Evolutionary conservation across 202 grass and related monocot species (phyloP).

Genomic region (Zoysia matrella): DNA sequence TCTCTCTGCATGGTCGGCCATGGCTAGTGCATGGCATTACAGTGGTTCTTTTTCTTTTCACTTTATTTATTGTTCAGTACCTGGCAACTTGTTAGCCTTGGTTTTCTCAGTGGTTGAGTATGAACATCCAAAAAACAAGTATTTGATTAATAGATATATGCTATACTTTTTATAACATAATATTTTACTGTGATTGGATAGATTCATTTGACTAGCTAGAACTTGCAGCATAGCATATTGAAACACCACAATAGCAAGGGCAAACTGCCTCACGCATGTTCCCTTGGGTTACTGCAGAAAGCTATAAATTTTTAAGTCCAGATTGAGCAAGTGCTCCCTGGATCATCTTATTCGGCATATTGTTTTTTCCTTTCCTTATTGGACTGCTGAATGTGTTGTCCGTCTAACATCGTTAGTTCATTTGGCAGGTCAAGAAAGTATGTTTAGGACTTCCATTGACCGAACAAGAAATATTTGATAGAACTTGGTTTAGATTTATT

Average conservation of each 20-base stretch:
- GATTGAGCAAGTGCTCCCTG: neutral
- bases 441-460: neutral
- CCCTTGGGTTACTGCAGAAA: slow-evolving; percentile 14
- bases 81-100: neutral
- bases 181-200: slow-evolving; percentile 20
- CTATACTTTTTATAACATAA: neutral
- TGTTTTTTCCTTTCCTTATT: neutral
- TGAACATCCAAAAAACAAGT: neutral
- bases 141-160: neutral
- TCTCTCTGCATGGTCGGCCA: neutral
- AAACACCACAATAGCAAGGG: neutral
- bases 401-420: neutral
- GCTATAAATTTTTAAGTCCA: neutral
- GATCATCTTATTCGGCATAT: neutral
- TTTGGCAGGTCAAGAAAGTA: slow-evolving; percentile 4
- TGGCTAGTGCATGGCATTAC: neutral
- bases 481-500: slow-evolving; percentile 22
- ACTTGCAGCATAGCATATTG: neutral
- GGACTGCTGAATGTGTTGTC: neutral
- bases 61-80: neutral
- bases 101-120: neutral
- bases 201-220: slow-evolving; percentile 17
- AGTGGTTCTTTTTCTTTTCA: neutral
- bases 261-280: neutral
- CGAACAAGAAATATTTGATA: neutral